Conservation (phyloP, 192 early-diverging fungal species). For the Backusella tarrabulga region DNA sequence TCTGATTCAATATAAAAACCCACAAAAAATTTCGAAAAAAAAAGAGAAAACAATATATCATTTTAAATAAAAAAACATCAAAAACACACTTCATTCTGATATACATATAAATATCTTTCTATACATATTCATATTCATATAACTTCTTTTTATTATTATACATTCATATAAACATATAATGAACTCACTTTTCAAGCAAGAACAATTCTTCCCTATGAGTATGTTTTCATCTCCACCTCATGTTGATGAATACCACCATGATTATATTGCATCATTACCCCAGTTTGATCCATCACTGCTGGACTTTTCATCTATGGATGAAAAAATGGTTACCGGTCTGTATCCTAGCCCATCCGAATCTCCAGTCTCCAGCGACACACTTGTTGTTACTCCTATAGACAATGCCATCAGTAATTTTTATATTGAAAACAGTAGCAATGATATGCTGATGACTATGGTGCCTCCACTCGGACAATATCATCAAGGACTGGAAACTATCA, state of each 20-base stretch:
- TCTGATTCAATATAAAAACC: neutral
- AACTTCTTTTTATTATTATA: no score
- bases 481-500: neutral
- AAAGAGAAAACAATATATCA: neutral
- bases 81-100: neutral
- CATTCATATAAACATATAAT: neutral
- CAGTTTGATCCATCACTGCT: neutral
- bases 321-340: neutral
- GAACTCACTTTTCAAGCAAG: neutral
- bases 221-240: constrained; percentile 5
- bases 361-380: constrained; percentile 5
- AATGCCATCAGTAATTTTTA: neutral
- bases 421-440: neutral
- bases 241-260: neutral
- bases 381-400: neutral
- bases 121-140: neutral
- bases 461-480: constrained; percentile 7
- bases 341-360: constrained; percentile 18
- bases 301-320: neutral
- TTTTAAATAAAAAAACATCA: neutral
- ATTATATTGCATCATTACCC: constrained; percentile 10
- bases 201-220: neutral
- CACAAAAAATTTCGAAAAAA: neutral
- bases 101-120: neutral
- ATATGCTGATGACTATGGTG: neutral